Evolutionary conservation across 1,139 yeast species (phyloP).

Genomic region (Blastobotrys niveus): DNA sequence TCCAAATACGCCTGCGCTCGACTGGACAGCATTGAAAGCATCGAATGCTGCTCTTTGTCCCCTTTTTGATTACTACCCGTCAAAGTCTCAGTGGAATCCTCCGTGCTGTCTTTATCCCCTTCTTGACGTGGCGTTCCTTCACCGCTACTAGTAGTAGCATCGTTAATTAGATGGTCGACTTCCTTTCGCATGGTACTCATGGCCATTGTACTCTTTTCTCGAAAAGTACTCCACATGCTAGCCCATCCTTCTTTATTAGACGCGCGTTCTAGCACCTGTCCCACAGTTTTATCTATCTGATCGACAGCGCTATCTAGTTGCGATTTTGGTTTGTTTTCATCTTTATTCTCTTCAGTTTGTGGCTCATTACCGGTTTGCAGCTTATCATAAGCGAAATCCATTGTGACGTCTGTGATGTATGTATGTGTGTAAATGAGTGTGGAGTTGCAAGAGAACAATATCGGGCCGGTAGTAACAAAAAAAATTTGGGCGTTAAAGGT

Average conservation of each 20-base stretch:
- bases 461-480: no score
- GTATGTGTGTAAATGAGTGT: no score
- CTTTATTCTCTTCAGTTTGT: constrained; percentile 14
- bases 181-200: constrained; percentile 39
- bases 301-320: constrained; percentile 35
- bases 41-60: constrained; percentile 16
- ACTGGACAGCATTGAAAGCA: constrained; percentile 34
- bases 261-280: constrained; percentile 43
- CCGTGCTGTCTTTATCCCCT: constrained; percentile 2
- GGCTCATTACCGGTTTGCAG: constrained; percentile 18
- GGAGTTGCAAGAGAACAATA: no score
- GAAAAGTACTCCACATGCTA: constrained; percentile 37
- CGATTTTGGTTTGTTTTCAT: constrained; percentile 13
- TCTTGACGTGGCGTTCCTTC: constrained; percentile 3
- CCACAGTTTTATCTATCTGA: constrained; percentile 49
- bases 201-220: constrained; percentile 39
- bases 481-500: background rate
- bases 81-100: constrained; percentile 18
- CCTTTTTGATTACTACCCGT: background rate
- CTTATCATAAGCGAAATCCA: constrained; percentile 27
- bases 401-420: constrained; percentile 11
- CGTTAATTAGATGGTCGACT: constrained; percentile 26
- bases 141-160: constrained; percentile 13
- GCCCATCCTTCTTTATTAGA: constrained; percentile 33
- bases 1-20: constrained; percentile 59